Conservation (phyloP, 2,329 filamentous ascomycete species). For the Fusarium devonianum region DNA sequence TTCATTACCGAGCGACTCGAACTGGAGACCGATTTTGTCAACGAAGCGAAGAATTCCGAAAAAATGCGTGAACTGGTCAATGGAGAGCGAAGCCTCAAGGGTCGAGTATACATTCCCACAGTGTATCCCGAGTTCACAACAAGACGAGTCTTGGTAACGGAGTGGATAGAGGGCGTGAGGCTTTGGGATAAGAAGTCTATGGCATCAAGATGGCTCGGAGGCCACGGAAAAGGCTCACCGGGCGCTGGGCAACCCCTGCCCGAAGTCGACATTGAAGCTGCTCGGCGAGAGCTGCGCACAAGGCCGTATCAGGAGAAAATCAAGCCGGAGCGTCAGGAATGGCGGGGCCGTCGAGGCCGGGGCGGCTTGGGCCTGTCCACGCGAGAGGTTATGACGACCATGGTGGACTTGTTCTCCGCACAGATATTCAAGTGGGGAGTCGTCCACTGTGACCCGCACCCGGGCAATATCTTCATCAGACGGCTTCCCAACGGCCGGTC, state of each 20-base stretch:
- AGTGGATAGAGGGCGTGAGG: slow-evolving; percentile 96
- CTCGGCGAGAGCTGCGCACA: slow-evolving; percentile 56
- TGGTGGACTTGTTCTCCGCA: slow-evolving; percentile 94
- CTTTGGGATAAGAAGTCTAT: slow-evolving; percentile 91
- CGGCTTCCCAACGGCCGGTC: slow-evolving; percentile 81
- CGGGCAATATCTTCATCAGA: slow-evolving; percentile 95
- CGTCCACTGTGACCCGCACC: slow-evolving; percentile 96
- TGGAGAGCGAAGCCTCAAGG: slow-evolving; percentile 76
- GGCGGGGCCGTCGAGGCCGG: slow-evolving; percentile 74
- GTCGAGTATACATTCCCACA: slow-evolving; percentile 85
- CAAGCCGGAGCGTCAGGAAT: slow-evolving; percentile 82
- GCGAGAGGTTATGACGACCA: slow-evolving; percentile 92
- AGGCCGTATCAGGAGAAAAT: slow-evolving; percentile 65
- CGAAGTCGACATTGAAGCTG: slow-evolving; percentile 55
- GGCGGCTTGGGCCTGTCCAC: slow-evolving; percentile 85
- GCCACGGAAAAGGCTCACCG: slow-evolving; percentile 76
- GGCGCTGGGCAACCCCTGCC: slow-evolving; percentile 74
- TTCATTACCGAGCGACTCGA: slow-evolving; percentile 92
- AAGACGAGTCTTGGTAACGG: slow-evolving; percentile 86
- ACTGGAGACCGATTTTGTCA: slow-evolving; percentile 92
- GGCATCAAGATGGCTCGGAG: slow-evolving; percentile 78
- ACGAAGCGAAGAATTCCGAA: slow-evolving; percentile 88
- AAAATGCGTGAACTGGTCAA: slow-evolving; percentile 81
- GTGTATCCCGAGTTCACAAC: slow-evolving; percentile 85
- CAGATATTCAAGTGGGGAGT: slow-evolving; percentile 98